Conservation (phyloP, 768 basidiomycete species). For the Boletus vermiculosoides region DNA sequence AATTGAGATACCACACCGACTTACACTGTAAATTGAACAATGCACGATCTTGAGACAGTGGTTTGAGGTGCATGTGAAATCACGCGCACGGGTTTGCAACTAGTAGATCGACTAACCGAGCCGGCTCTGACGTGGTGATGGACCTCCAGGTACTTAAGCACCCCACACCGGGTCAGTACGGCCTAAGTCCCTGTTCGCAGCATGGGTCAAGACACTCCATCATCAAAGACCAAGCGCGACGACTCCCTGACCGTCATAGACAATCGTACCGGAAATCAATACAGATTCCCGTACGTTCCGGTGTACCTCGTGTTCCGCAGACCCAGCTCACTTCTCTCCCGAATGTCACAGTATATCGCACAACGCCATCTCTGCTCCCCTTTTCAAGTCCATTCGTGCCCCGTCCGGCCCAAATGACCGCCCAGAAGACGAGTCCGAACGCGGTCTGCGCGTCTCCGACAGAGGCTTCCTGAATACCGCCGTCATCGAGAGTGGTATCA, state of each 20-base stretch:
- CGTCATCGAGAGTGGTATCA: slow-evolving; percentile 76
- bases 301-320: not conserved
- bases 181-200: not conserved
- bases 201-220: slow-evolving; percentile 30
- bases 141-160: not conserved
- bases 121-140: not conserved
- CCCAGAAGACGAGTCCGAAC: slow-evolving; percentile 80
- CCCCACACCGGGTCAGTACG: not conserved
- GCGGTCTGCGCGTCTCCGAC: slow-evolving; percentile 76
- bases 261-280: slow-evolving; percentile 81
- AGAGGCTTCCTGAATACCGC: slow-evolving; percentile 84
- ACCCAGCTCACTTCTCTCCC: not conserved
- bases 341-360: slow-evolving; percentile 58
- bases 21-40: slow-evolving; percentile 5
- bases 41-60: not conserved
- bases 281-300: slow-evolving; percentile 64
- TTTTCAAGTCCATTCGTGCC: slow-evolving; percentile 76
- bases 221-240: slow-evolving; percentile 17
- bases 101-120: not conserved
- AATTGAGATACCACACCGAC: slow-evolving; percentile 24
- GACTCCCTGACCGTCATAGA: slow-evolving; percentile 65
- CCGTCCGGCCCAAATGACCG: slow-evolving; percentile 56
- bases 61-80: slow-evolving; percentile 10
- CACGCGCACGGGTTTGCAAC: not conserved
- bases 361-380: slow-evolving; percentile 76